Evolutionary conservation across 129 eudicot species (phyloP).

Genomic region (Glebionis coronaria): DNA sequence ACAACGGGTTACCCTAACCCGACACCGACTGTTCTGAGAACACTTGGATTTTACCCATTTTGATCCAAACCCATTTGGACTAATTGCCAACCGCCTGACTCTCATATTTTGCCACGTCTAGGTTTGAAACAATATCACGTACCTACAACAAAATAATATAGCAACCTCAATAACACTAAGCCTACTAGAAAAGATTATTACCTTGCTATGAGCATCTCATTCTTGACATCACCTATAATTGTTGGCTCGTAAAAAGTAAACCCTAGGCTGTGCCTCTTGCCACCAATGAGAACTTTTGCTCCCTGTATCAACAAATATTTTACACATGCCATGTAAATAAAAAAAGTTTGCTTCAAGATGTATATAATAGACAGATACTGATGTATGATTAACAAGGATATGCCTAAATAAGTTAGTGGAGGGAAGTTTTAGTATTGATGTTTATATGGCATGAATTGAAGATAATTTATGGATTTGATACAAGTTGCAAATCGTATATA

Average conservation of each 20-base stretch:
- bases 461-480: neutral
- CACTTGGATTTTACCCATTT: too few species aligned
- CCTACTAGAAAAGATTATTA: conserved; percentile 17
- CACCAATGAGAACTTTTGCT: conserved; percentile 82
- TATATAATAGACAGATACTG: neutral
- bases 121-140: neutral
- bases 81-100: too few species aligned
- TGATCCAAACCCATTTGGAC: too few species aligned
- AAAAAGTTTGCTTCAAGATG: neutral
- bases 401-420: too few species aligned
- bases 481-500: neutral
- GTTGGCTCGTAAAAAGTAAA: conserved; percentile 86
- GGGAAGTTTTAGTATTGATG: too few species aligned
- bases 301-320: conserved; percentile 51
- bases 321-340: neutral
- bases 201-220: conserved; percentile 90
- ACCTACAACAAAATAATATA: neutral
- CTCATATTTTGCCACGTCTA: too few species aligned
- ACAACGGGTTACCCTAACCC: too few species aligned
- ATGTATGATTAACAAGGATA: too few species aligned
- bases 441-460: neutral
- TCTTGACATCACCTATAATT: conserved; percentile 64
- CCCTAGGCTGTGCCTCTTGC: conserved; percentile 88
- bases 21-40: too few species aligned
- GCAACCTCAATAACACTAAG: too few species aligned